Conservation (phyloP, 140 eudicot genomes). For the Ambrosia hybrid region DNA sequence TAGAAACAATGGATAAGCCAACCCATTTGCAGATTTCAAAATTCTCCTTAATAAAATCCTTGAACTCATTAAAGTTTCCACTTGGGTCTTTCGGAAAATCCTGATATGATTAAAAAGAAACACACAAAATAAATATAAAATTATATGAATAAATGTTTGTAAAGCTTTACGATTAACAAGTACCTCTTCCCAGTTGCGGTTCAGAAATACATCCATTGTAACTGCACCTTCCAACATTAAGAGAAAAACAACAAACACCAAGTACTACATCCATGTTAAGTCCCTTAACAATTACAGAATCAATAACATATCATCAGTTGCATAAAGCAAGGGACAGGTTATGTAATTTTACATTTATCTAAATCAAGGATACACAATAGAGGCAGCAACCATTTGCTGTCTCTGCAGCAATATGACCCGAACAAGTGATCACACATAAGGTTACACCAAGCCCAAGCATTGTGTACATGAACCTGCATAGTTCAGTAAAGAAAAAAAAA, state of each 20-base stretch:
- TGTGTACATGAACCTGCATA: constrained; percentile 68
- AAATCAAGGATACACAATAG: constrained; percentile 60
- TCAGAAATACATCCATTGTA: constrained; percentile 67
- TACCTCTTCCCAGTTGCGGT: constrained; percentile 85
- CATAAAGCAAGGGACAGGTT: not conserved
- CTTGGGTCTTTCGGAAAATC: constrained; percentile 81
- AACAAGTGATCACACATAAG: constrained; percentile 64
- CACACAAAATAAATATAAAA: not conserved
- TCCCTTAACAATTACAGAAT: constrained; percentile 6
- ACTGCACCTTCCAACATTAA: constrained; percentile 83
- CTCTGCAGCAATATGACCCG: constrained; percentile 89
- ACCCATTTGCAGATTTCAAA: constrained; percentile 87
- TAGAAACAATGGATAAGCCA: constrained; percentile 59
- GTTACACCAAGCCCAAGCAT: constrained; percentile 66
- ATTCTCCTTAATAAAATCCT: constrained; percentile 57
- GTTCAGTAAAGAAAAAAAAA: not conserved
- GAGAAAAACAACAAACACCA: constrained; percentile 60
- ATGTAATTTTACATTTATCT: not conserved
- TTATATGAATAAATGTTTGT: not conserved
- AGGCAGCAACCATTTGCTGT: constrained; percentile 83
- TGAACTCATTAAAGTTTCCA: constrained; percentile 58
- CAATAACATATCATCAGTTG: not conserved
- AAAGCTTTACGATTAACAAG: constrained; percentile 4
- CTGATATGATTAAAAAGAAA: constrained; percentile 35
- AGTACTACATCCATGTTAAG: constrained; percentile 66